A percentile compares a stretch with the other conserved stretches of the same genome.
Conservation (phyloP, 2,329 filamentous ascomycete genomes). For the Diaporthe helianthi region DNA sequence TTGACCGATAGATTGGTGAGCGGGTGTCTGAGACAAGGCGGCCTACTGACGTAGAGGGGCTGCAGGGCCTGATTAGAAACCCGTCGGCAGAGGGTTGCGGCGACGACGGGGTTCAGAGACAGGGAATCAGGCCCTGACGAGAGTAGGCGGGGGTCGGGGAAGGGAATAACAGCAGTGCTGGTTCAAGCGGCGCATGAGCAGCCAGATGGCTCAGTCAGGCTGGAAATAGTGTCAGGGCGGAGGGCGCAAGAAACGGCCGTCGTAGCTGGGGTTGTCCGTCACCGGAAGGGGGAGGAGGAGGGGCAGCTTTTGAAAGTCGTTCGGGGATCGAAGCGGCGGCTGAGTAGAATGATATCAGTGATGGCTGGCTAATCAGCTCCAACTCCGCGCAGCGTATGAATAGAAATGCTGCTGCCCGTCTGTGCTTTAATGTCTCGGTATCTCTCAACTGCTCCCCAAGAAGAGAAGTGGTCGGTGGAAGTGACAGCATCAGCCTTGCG, state of each 20-base stretch:
- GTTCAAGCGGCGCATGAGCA: not conserved
- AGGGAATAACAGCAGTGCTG: conserved; percentile 26
- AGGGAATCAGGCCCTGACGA: conserved; percentile 23
- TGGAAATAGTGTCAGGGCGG: not conserved
- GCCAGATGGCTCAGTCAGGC: not conserved
- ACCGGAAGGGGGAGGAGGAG: conserved; percentile 7
- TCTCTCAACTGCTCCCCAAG: conserved; percentile 7
- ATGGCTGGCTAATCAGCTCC: not conserved
- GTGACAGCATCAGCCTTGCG: conserved; percentile 13
- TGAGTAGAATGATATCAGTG: not conserved
- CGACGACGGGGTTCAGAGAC: conserved; percentile 23
- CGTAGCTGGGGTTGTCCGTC: conserved; percentile 22
- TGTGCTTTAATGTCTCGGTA: not conserved
- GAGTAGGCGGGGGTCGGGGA: conserved; percentile 12
- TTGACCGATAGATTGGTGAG: not conserved
- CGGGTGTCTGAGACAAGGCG: conserved; percentile 3
- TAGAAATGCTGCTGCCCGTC: not conserved
- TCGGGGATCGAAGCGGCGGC: not conserved
- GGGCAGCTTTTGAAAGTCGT: conserved; percentile 4
- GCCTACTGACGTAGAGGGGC: conserved; percentile 23
- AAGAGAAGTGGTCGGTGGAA: not conserved
- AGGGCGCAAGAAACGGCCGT: not conserved
- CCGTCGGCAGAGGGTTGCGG: conserved; percentile 16
- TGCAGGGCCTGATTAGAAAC: conserved; percentile 25
- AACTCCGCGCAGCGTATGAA: not conserved